Evolutionary conservation across 2,329 filamentous ascomycete species (phyloP).

Genomic region (Colletotrichum zoysiae): DNA sequence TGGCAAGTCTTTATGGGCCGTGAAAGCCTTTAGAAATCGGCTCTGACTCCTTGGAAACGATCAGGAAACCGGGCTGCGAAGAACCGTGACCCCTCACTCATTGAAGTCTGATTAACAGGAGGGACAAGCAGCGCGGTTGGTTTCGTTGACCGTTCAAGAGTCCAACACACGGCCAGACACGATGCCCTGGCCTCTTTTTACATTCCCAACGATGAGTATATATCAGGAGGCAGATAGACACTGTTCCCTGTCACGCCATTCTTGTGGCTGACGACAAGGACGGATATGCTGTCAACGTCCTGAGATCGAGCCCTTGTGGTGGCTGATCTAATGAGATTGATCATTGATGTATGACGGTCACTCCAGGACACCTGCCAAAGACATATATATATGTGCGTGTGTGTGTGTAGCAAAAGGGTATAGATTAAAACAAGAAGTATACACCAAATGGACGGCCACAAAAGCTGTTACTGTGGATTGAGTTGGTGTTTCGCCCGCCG

Average conservation of each 20-base stretch:
- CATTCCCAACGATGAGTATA: not conserved
- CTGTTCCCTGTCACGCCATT: not conserved
- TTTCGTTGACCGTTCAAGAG: not conserved
- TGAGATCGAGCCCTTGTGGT: not conserved
- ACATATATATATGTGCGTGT: not conserved
- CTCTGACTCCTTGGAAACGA: no score
- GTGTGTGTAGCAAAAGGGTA: no score
- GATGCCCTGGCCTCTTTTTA: not conserved
- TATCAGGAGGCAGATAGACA: not conserved
- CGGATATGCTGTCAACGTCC: not conserved
- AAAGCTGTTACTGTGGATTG: not conserved
- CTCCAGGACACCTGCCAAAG: not conserved
- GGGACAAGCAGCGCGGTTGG: no score
- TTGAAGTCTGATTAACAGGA: no score
- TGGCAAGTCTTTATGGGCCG: no score
- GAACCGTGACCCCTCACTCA: no score
- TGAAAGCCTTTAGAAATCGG: no score
- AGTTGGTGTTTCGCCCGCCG: not conserved
- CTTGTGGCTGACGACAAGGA: not conserved
- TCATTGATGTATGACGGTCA: not conserved
- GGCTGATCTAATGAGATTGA: not conserved
- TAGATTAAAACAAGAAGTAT: not conserved
- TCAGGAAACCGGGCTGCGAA: no score
- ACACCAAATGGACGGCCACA: not conserved
- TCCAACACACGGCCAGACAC: not conserved